Conservation (phyloP, 768 basidiomycete genomes). For the Xerocomellus intermedius region DNA sequence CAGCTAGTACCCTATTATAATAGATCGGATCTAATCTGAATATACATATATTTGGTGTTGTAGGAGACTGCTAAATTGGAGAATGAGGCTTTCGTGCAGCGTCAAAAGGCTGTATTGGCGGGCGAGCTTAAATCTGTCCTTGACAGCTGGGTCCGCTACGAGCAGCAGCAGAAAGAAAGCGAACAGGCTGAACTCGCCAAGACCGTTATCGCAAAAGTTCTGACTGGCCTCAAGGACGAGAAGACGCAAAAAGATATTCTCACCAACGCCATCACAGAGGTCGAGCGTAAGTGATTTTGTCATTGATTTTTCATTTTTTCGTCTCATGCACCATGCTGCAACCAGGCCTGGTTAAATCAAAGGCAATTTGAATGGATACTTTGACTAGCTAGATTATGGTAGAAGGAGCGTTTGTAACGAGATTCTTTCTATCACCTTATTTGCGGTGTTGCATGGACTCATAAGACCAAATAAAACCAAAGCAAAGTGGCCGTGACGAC, state of each 20-base stretch:
- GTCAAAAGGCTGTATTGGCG: conserved; percentile 84
- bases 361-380: conserved; percentile 67
- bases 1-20: conserved; percentile 2
- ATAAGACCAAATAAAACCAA: conserved; percentile 27
- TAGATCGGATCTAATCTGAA: background rate
- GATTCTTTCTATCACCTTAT: conserved; percentile 8
- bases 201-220: conserved; percentile 85
- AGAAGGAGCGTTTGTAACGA: conserved; percentile 12
- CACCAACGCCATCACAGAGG: conserved; percentile 73
- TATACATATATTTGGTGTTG: background rate
- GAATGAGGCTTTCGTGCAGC: conserved; percentile 83
- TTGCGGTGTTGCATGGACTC: background rate
- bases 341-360: conserved; percentile 86
- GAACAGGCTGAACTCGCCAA: conserved; percentile 92
- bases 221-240: conserved; percentile 79
- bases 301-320: background rate
- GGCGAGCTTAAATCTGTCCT: conserved; percentile 91
- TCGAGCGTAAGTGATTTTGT: conserved; percentile 77
- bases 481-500: conserved; percentile 31
- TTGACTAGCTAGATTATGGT: conserved; percentile 30
- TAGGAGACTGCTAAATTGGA: conserved; percentile 94
- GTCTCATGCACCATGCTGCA: background rate
- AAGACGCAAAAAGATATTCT: conserved; percentile 88
- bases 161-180: conserved; percentile 94
- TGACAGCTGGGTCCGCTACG: conserved; percentile 97